phyloP scores from a whole-genome alignment of 805 yeast genomes.

The Ogataea chonburiensis region DNA sequence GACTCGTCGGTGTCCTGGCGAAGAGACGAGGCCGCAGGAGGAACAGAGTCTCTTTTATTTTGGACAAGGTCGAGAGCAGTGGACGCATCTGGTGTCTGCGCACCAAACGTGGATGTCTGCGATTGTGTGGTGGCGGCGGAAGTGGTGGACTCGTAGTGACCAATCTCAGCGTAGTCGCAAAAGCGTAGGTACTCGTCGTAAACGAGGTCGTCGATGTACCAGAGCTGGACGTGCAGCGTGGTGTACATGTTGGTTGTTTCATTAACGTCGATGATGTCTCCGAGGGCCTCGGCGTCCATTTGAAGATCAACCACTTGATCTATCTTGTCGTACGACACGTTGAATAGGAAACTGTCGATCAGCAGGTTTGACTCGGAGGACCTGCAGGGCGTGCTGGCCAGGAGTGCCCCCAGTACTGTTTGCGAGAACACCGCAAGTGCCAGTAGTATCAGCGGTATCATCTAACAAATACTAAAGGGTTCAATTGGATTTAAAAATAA shows the following conservation, averaged over 20 bases:
- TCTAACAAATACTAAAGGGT: too few relatives aligned
- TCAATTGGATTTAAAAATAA: too few relatives aligned
- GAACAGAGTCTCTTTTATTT: background rate
- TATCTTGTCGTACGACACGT: conserved; percentile 20
- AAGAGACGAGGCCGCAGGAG: too few relatives aligned
- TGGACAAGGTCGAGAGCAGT: conserved; percentile 1
- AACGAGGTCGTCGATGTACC: conserved; percentile 43
- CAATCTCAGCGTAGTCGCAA: conserved; percentile 36
- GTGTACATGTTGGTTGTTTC: conserved; percentile 45
- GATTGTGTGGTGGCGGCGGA: background rate
- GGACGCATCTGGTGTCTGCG: background rate
- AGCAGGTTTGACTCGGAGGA: background rate
- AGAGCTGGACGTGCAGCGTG: conserved; percentile 45
- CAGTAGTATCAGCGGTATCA: too few relatives aligned
- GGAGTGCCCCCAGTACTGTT: conserved; percentile 16
- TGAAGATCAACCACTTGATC: conserved; percentile 17
- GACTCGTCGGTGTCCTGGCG: background rate
- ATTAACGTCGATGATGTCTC: conserved; percentile 43
- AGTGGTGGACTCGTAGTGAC: conserved; percentile 1
- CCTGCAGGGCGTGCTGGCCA: conserved; percentile 14
- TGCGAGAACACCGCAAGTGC: too few relatives aligned
- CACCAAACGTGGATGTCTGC: background rate
- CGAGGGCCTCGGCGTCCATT: conserved; percentile 21
- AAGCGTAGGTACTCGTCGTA: conserved; percentile 41
- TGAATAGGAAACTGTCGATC: conserved; percentile 21